phyloP scores from a whole-genome alignment of 352 stramenopile genomes.

The Pythium sukuiense region DNA sequence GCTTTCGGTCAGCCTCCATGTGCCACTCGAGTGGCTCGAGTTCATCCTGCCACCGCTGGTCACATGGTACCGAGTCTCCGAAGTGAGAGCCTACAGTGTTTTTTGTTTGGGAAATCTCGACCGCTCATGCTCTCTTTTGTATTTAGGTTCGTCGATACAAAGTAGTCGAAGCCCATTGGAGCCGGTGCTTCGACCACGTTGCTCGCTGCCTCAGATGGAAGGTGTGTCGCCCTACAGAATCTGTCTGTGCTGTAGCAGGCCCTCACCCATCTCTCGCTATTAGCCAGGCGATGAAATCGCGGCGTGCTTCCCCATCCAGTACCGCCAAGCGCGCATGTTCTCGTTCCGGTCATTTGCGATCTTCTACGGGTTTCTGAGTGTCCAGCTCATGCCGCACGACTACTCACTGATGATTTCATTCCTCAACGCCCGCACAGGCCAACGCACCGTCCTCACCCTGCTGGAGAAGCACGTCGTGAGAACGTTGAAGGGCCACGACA shows the following conservation, averaged over 20 bases:
- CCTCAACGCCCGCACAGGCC: conserved; percentile 20
- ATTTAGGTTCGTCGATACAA: conserved; percentile 29
- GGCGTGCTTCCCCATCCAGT: conserved; percentile 35
- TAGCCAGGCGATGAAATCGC: conserved; percentile 12
- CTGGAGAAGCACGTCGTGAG: conserved; percentile 19
- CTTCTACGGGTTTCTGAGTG: conserved; percentile 33
- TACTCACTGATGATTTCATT: conserved; percentile 32
- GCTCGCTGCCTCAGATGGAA: conserved; percentile 31
- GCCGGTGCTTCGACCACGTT: conserved; percentile 23
- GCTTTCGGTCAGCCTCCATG: background rate
- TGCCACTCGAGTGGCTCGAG: conserved; percentile 25
- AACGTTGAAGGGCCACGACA: conserved; percentile 4
- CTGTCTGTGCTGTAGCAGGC: background rate
- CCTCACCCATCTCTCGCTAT: background rate
- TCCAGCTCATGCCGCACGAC: conserved; percentile 28
- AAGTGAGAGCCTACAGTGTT: conserved; percentile 1
- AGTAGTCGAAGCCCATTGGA: conserved; percentile 29
- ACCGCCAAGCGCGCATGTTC: conserved; percentile 35
- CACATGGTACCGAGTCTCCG: conserved; percentile 22
- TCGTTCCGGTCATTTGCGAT: conserved; percentile 36
- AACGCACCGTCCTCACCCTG: conserved; percentile 15
- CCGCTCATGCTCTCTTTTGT: background rate
- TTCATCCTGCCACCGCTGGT: conserved; percentile 25
- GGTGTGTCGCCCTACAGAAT: background rate
- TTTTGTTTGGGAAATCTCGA: background rate